Base-by-base conservation (phyloP, 495 filamentous ascomycete genomes). In the Bacidia gigantensis region DNA sequence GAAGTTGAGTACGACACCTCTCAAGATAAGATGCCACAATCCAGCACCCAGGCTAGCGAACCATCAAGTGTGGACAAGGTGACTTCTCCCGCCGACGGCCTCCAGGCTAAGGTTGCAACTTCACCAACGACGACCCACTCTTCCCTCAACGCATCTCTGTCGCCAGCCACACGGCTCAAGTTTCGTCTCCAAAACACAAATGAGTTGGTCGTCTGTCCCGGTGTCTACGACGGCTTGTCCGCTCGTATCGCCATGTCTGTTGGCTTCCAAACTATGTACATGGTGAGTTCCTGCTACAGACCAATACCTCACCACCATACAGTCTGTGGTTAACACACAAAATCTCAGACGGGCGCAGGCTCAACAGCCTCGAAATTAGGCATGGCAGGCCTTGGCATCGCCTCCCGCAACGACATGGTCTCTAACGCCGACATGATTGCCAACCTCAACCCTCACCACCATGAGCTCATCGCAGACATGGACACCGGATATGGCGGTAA, bases 381-480 rank as follows among this genome's bases (percentile, higher is more conserved):
- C 11, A 71, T 75, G 67, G 75, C 82, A 0, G 83, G 86, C 60
- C 70, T 85, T 1, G 81, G 80, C n/a, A 61, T 86, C 3, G 75
- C 69, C 0, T 74, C 74, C 23, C 68, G 79, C 46, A 72, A 78
- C 58, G 82, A 87, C 62, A 85, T 86, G 81, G 62, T 68, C 25
- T 69, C 68, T 48, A 78, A 84, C 57, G 81, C 81, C 0, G 68
- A 73, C 44, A 83, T 83, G 76, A 79, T 87, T 49, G 78, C 80
- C 42, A 72, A 71, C 51, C 66, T 86, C 29, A 69, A 81, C 54
- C 77, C 77, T 0, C 63, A 63, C 26, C 68, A 73, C 0, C 70
- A 72, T 1, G 79, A 80, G 0, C 56, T 86, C 3, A 84, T 87
- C 60, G 82, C 82, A n/a, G 82, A 86, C 57, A 80, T 79, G 56